phyloP scores from a whole-genome alignment of 1,139 yeast species.

The Geotrichum carabidarum region DNA sequence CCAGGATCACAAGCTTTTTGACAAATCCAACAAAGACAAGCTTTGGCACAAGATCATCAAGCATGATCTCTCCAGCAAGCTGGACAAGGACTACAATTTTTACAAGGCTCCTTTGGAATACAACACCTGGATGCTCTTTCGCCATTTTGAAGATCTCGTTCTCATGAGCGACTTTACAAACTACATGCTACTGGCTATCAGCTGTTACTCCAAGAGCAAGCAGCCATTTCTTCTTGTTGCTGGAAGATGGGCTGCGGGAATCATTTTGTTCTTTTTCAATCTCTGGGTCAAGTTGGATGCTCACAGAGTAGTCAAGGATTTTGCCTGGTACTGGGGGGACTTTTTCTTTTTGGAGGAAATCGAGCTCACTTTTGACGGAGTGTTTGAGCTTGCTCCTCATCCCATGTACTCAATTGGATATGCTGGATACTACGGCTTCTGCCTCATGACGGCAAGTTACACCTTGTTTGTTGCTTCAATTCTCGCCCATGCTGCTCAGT shows the following conservation, averaged over 20 bases:
- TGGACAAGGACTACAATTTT: conserved; percentile 51
- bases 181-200: conserved; percentile 62
- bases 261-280: conserved; percentile 58
- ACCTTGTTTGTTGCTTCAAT: conserved; percentile 66
- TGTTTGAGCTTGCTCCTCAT: conserved; percentile 86
- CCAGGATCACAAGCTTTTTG: conserved; percentile 47
- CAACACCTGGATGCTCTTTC: conserved; percentile 76
- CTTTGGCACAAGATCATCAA: conserved; percentile 45
- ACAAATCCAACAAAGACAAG: conserved; percentile 28
- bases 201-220: conserved; percentile 45
- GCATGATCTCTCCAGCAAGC: conserved; percentile 54
- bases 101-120: conserved; percentile 62
- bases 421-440: conserved; percentile 82
- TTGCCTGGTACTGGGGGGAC: conserved; percentile 96
- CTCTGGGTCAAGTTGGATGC: conserved; percentile 88
- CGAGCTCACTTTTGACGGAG: conserved; percentile 82
- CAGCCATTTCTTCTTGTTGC: conserved; percentile 41
- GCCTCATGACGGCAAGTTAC: conserved; percentile 71
- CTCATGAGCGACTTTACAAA: conserved; percentile 83
- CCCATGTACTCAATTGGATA: conserved; percentile 93
- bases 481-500: conserved; percentile 74
- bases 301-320: conserved; percentile 82
- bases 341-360: conserved; percentile 80
- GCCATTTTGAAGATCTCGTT: conserved; percentile 76
- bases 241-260: conserved; percentile 42